Percentiles rank a stretch among this genome's conserved stretches.
These are phyloP conservation scores for Acanthamoeba culbertsoni DNA, from an alignment of 208 protist genomes.

Conservation along the genomic window DNA sequence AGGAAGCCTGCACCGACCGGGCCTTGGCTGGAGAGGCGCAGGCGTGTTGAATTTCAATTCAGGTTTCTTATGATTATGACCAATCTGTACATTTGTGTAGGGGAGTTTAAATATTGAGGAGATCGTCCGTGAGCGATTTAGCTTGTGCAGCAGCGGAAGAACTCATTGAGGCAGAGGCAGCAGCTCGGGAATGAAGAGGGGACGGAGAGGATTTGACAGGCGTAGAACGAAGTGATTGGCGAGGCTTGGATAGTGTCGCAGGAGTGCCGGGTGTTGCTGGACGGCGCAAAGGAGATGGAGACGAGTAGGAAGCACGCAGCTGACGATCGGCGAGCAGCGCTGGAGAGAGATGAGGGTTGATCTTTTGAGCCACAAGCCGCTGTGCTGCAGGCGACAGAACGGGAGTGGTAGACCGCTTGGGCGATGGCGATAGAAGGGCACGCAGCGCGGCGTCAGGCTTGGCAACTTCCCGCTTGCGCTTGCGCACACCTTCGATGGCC, in stretches of 20 bases:
- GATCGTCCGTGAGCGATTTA: background rate
- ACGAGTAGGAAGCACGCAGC: background rate
- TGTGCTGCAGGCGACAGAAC: background rate
- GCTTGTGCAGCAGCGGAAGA: background rate
- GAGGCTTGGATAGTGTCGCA: background rate
- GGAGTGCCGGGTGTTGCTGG: background rate
- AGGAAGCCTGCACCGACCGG: no score
- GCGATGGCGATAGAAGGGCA: background rate
- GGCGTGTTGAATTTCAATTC: no score
- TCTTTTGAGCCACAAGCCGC: background rate
- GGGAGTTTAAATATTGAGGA: background rate
- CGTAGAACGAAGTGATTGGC: background rate
- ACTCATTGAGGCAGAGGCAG: background rate
- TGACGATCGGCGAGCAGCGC: background rate
- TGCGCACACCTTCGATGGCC: background rate
- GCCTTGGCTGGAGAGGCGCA: no score
- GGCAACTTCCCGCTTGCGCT: background rate
- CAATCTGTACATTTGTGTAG: background rate
- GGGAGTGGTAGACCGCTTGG: background rate
- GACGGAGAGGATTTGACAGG: background rate
- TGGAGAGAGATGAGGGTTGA: background rate
- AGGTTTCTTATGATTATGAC: no score
- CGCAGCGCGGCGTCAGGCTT: background rate
- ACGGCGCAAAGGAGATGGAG: background rate
- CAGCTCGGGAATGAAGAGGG: background rate